phyloP scores from a whole-genome alignment of 306 rosid species.

The Aeschynomene evenia region DNA sequence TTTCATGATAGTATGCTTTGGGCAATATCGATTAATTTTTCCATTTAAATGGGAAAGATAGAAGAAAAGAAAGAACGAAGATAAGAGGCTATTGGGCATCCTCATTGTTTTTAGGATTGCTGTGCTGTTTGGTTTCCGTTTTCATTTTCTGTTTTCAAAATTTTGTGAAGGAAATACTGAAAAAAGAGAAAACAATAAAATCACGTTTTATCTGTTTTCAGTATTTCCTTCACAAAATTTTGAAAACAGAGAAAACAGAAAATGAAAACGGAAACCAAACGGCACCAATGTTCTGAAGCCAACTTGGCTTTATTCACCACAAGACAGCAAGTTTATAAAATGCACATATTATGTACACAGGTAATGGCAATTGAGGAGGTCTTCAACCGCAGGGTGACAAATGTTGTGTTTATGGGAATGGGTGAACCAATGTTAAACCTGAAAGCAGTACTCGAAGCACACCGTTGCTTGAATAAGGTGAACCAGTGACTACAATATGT shows the following conservation, averaged over 20 bases:
- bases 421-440: slow-evolving; percentile 97
- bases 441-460: slow-evolving; percentile 87
- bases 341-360: slow-evolving; percentile 42
- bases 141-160: too few species aligned
- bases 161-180: too few species aligned
- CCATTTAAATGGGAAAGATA: background rate
- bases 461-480: slow-evolving; percentile 92
- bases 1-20: background rate
- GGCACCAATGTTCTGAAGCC: slow-evolving; percentile 19
- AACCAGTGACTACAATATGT: slow-evolving; percentile 5
- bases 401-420: slow-evolving; percentile 99
- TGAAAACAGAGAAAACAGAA: too few species aligned
- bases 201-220: too few species aligned
- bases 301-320: slow-evolving; percentile 17
- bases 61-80: background rate
- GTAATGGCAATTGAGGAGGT: slow-evolving; percentile 93
- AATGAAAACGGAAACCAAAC: too few species aligned
- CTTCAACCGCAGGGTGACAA: slow-evolving; percentile 84
- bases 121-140: too few species aligned
- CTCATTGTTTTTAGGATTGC: background rate
- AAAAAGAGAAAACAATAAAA: too few species aligned
- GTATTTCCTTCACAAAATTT: too few species aligned
- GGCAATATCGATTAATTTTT: slow-evolving; percentile 1
- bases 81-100: background rate
- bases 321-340: background rate